These are phyloP conservation scores for Scheffersomyces coipomensis DNA, from an alignment of 805 yeast genomes.

Conservation along the genomic window DNA sequence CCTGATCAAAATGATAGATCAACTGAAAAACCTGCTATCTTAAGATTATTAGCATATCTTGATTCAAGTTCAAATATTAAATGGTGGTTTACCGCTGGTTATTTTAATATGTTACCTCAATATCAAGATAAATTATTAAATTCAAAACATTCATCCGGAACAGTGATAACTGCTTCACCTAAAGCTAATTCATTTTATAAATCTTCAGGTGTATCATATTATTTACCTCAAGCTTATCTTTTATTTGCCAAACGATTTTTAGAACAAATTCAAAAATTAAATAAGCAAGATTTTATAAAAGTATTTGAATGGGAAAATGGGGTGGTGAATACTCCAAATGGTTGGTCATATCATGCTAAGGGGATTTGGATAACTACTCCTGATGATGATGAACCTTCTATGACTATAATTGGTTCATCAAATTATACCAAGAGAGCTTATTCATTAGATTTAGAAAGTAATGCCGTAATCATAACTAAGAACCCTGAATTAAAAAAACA, in stretches of 20 bases:
- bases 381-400: constrained; percentile 55
- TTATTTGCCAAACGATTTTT: constrained; percentile 71
- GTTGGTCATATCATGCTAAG: constrained; percentile 98
- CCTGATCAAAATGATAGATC: constrained; percentile 56
- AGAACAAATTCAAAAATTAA: constrained; percentile 42
- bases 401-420: constrained; percentile 88
- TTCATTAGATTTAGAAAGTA: constrained; percentile 82
- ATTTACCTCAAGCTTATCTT: constrained; percentile 84
- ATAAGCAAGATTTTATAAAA: constrained; percentile 45
- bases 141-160: constrained; percentile 55
- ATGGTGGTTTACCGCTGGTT: constrained; percentile 95
- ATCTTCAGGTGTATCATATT: constrained; percentile 76
- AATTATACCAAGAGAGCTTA: constrained; percentile 92
- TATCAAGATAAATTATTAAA: constrained; percentile 58
- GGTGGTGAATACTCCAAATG: constrained; percentile 70
- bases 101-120: constrained; percentile 85
- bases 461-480: constrained; percentile 74
- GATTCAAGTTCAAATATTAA: constrained; percentile 49
- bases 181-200: constrained; percentile 91
- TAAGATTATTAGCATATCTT: constrained; percentile 56
- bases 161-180: constrained; percentile 88
- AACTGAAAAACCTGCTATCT: constrained; percentile 76
- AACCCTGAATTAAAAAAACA: constrained; percentile 55
- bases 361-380: constrained; percentile 83
- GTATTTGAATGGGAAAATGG: constrained; percentile 89